Evolutionary conservation across 1,139 yeast genomes (phyloP), one percentile per base, ranked within the genome.

Genomic region (Scheffersomyces lignicola): DNA sequence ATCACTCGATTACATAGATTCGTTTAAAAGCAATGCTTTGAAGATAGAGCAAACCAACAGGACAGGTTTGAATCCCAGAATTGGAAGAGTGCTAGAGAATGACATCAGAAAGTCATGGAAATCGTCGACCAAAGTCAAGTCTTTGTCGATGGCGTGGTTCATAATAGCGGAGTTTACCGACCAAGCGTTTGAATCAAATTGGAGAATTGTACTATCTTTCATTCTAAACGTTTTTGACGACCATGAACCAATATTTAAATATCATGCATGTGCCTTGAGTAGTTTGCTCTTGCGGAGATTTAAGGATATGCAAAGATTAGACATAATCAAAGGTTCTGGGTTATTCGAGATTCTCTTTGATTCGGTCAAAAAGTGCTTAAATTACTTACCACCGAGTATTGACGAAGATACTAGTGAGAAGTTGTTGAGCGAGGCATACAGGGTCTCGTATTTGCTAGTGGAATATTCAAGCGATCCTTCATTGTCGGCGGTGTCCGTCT

Each of bases 191-290:
- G 40, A 51, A 18, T 42, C 51, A 4, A 42, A 62, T 35, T 75
- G 80, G 78, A 58, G 73, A 18, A 39, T 73, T 5, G 41, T 76
- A 1, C 58, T 78, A 0, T 76, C 84, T 1, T 68, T 78, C 7
- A 56, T 65, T 4, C 51, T 80, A 16, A 76, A 76, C 39, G 51
- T 76, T 8, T 51, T 77, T 14, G 83, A 79, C 45, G 76, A 75
- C 40, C 67, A 69, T 34, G 76, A 74, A 16, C 63, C 73, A 0
- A 42, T 44, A 6, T 56, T 67, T 35, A 77, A 78, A 42, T 47
- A 58, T 0, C 66, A 65, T 36, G 80, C 78, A 9, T 66, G 72
- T 35, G 45, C 49, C 14, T 44, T 76, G 3, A 48, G 69, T 3
- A 39, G 37, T 2, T 22, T 46, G 7, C 20, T 26, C 5, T 26